phyloP scores from a whole-genome alignment of 768 basidiomycete genomes.

The Gymnopilus dilepis region DNA sequence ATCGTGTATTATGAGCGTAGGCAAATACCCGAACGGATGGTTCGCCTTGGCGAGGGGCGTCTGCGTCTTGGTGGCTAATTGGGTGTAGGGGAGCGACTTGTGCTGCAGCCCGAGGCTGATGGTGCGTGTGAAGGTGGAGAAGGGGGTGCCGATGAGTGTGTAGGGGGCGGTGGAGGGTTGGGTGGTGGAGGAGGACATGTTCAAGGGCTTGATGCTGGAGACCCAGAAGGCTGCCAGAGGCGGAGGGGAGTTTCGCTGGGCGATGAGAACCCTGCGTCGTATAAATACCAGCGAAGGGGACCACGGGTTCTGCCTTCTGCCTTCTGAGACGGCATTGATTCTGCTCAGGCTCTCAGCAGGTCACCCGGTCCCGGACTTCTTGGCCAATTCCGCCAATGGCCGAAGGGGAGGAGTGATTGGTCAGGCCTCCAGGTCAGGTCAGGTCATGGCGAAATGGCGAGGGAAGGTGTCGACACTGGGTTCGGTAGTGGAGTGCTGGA shows the following conservation, averaged over 20 bases:
- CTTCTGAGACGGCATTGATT: no score
- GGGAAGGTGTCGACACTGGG: background rate
- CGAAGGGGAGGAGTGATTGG: background rate
- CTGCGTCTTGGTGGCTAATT: slow-evolving; percentile 29
- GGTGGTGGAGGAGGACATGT: background rate
- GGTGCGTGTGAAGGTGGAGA: slow-evolving; percentile 41
- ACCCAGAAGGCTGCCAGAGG: background rate
- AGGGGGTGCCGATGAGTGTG: slow-evolving; percentile 38
- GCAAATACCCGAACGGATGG: slow-evolving; percentile 39
- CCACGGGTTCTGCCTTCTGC: background rate
- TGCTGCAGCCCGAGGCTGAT: slow-evolving; percentile 36
- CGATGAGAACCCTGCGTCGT: background rate
- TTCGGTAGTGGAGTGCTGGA: background rate
- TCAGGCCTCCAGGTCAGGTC: no score
- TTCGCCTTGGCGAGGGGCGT: slow-evolving; percentile 25
- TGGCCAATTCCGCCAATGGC: background rate
- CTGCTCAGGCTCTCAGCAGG: background rate
- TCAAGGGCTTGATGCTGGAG: background rate
- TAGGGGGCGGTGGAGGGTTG: slow-evolving; percentile 13
- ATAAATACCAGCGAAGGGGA: slow-evolving; percentile 4
- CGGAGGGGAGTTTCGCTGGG: background rate
- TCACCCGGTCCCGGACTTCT: slow-evolving; percentile 1
- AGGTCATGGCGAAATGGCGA: background rate
- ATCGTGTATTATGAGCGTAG: slow-evolving; percentile 36
- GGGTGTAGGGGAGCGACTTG: slow-evolving; percentile 33